Conservation (phyloP, 2,329 filamentous ascomycete species). For the Aureobasidium sp. region DNA sequence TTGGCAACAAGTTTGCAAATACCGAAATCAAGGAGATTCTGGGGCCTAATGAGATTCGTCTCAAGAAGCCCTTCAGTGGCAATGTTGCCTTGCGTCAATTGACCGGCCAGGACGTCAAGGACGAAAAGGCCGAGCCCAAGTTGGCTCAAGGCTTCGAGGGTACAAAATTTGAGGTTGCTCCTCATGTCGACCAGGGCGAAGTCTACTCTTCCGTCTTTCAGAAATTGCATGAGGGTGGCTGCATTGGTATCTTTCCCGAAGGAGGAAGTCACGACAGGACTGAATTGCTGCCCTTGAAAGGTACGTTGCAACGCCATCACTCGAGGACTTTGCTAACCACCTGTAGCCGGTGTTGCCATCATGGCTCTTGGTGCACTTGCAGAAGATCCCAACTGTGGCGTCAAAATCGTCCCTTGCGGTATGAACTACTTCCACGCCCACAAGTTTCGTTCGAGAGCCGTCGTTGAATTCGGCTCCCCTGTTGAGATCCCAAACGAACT, state of each 20-base stretch:
- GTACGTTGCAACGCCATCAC: slow-evolving; percentile 26
- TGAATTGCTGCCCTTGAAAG: slow-evolving; percentile 82
- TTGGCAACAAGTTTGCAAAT: slow-evolving; percentile 73
- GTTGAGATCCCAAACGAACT: slow-evolving; percentile 77
- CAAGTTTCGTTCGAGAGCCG: slow-evolving; percentile 93
- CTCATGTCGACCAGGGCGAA: slow-evolving; percentile 86
- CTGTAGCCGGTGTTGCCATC: slow-evolving; percentile 79
- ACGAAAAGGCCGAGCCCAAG: slow-evolving; percentile 49
- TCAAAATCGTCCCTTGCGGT: slow-evolving; percentile 92
- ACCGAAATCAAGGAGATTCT: slow-evolving; percentile 77
- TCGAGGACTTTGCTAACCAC: slow-evolving; percentile 20
- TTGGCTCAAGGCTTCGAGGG: slow-evolving; percentile 57
- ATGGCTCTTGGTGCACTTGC: slow-evolving; percentile 92
- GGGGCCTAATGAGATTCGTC: slow-evolving; percentile 69
- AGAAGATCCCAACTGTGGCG: slow-evolving; percentile 73
- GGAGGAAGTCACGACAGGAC: slow-evolving; percentile 93
- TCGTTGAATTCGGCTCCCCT: slow-evolving; percentile 88
- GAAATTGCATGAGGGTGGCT: slow-evolving; percentile 72
- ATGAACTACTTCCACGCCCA: slow-evolving; percentile 99
- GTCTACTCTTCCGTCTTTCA: slow-evolving; percentile 92
- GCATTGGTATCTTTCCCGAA: slow-evolving; percentile 94
- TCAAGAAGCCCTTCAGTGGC: slow-evolving; percentile 83
- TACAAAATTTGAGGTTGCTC: slow-evolving; percentile 77
- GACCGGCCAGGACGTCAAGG: slow-evolving; percentile 68
- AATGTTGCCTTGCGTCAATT: slow-evolving; percentile 69